Evolutionary conservation across 352 stramenopile species (phyloP), one percentile per base, ranked within the genome.

Genomic region (Phytophthora tentaculata): DNA sequence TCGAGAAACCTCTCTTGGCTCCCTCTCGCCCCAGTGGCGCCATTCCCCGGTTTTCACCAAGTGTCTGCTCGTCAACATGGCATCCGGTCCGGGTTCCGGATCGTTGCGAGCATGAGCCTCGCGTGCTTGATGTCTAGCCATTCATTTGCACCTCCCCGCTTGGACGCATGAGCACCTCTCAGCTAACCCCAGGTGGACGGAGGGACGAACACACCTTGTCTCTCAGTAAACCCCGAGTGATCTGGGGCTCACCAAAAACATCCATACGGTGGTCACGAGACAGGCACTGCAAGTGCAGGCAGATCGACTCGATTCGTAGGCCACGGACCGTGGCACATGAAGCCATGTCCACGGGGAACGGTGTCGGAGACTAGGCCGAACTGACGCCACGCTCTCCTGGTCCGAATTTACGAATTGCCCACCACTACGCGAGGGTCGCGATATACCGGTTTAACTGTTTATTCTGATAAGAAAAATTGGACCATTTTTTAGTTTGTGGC

Each of bases 341-440:
- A 65, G 47, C 62, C n/a, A 39, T 39, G 32, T 39, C 32, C 32
- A 39, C 32, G 44, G 49, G 29, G 17, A n/a, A 41, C 13, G 37
- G 49, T 52, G 35, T 20, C 14, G 55, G 20, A 59, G 54, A 68
- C 61, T 48, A 60, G 62, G 47, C 55, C 43, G 5, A 20, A 35
- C 62, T 69, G 62, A 64, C 54, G 62, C 62, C 47, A 69, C 45
- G 24, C 54, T 29, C 48, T 24, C 49, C 47, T 29, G 26, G 26
- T 45, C 39, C 49, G 64, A 24, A 56, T 59, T 48, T 56, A 9
- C 51, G 49, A 65, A 61, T 66, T 26, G 59, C 32, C 66, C 60
- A 58, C 53, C 54, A 73, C 52, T 73, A 44, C 66, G 66, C 66
- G 66, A 73, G 65, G 61, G 66, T 48, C 54, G 28, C n/a, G 23